Evolutionary conservation across 106 monocot genomes (phyloP).

Genomic region (Dioscorea zingiberensis): DNA sequence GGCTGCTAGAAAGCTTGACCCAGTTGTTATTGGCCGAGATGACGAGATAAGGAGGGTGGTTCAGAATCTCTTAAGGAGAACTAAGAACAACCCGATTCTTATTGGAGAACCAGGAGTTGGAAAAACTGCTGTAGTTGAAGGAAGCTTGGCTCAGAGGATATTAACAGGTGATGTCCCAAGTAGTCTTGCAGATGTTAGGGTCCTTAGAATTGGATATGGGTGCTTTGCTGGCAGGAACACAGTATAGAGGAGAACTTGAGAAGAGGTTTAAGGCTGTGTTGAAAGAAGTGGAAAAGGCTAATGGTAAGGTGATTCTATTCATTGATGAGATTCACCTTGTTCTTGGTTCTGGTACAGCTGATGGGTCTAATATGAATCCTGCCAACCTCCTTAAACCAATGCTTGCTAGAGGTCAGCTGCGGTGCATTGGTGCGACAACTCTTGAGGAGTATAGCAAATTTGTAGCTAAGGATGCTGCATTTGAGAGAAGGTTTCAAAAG

Average conservation of each 20-base stretch:
- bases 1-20: conserved; percentile 60
- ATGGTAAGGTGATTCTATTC: conserved; percentile 67
- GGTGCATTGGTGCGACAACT: conserved; percentile 66
- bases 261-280: conserved; percentile 60
- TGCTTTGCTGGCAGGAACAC: conserved; percentile 48
- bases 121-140: conserved; percentile 67
- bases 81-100: conserved; percentile 67
- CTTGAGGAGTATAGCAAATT: conserved; percentile 61
- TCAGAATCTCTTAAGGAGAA: conserved; percentile 40
- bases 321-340: conserved; percentile 75
- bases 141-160: conserved; percentile 62
- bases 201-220: conserved; percentile 62
- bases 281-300: conserved; percentile 59
- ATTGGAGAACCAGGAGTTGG: conserved; percentile 80
- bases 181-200: conserved; percentile 45
- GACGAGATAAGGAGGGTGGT: conserved; percentile 50
- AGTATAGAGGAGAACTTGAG: conserved; percentile 58
- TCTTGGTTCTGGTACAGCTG: conserved; percentile 46
- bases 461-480: conserved; percentile 56
- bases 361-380: conserved; percentile 66
- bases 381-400: conserved; percentile 63
- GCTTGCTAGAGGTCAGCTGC: conserved; percentile 50
- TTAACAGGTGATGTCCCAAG: conserved; percentile 57
- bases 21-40: conserved; percentile 57
- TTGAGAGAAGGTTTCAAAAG: conserved; percentile 50